Evolutionary conservation across 208 protist species (phyloP), one percentile per base, ranked within the genome.

Genomic region (Jaenimonas drosophilae): DNA sequence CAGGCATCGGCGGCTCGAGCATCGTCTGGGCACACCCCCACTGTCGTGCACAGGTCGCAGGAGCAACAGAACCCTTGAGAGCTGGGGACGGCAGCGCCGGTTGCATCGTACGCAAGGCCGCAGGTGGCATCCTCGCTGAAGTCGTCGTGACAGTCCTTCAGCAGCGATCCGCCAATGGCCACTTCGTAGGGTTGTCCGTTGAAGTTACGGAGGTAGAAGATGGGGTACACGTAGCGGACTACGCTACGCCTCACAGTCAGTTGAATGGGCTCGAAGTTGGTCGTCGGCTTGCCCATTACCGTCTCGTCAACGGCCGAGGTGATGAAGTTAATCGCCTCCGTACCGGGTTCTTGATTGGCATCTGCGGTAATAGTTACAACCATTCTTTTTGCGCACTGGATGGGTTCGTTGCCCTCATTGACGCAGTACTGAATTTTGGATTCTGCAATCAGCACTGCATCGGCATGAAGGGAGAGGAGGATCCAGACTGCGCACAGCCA

Each of bases 41-140:
- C 37, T 12, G 72, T 49, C 31, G 71, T 49, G 39, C 86, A 94
- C 26, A 72, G 30, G 36, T 69, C 68, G 53, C 86, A 94, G 30
- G 55, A 50, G 49, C 86, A 94, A 65, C 86, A 94, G 57, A 89
- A 94, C 24, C 86, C 86, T 41, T 89, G 64, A 29, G 81, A 91
- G 64, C 77, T 79, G 17, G 65, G 74, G 51, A 94, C 83, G 6
- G 54, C 33, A 28, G 54, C 41, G 12, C 73, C 71, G 19, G 5
- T 44, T 0, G 23, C 3, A 46, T 85, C 64, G 33, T 58, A 43
- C 27, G 62, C 69, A 11, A 86, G 20, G 11, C 86, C 86, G 49
- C 86, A 94, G 30, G 86, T 94, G 16, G 86, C 70, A 24, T 28
- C 27, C 29, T 55, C 25, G 43, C 58, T 40, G 41, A 64, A 67